A percentile compares a stretch with the other conserved stretches of the same genome.
Evolutionary conservation across 352 stramenopile species (phyloP).

Genomic region (Phytophthora hybrid): DNA sequence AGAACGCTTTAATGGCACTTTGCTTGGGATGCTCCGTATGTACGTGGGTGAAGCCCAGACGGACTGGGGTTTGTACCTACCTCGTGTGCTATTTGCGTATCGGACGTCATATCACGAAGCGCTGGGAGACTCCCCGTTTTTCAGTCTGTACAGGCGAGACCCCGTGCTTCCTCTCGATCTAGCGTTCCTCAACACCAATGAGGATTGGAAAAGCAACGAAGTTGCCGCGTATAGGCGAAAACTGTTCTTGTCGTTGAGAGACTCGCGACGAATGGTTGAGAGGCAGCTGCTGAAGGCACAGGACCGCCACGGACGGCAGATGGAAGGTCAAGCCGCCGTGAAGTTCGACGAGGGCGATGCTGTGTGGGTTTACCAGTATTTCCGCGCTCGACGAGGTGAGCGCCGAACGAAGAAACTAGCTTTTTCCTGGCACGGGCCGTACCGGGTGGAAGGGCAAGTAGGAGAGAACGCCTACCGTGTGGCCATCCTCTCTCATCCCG

Average conservation of each 20-base stretch:
- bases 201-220: conserved; percentile 18
- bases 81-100: conserved; percentile 11
- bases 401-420: conserved; percentile 8
- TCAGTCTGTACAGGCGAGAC: conserved; percentile 7
- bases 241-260: background rate
- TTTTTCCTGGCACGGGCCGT: conserved; percentile 19
- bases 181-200: conserved; percentile 11
- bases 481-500: background rate
- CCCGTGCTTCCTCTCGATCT: conserved; percentile 9
- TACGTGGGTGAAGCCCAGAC: background rate
- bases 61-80: conserved; percentile 11
- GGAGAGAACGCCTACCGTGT: background rate
- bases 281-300: conserved; percentile 4
- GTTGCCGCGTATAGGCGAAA: background rate
- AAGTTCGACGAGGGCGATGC: background rate
- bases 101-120: conserved; percentile 12
- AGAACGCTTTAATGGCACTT: no score
- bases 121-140: conserved; percentile 14
- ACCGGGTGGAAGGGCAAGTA: background rate
- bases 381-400: background rate
- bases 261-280: background rate
- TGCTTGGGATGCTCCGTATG: no score
- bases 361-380: conserved; percentile 19
- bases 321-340: background rate
- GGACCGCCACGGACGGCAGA: background rate